Evolutionary conservation across 768 basidiomycete species (phyloP), one percentile per base, ranked within the genome.

Genomic region (Candolleomyces eurysporus): DNA sequence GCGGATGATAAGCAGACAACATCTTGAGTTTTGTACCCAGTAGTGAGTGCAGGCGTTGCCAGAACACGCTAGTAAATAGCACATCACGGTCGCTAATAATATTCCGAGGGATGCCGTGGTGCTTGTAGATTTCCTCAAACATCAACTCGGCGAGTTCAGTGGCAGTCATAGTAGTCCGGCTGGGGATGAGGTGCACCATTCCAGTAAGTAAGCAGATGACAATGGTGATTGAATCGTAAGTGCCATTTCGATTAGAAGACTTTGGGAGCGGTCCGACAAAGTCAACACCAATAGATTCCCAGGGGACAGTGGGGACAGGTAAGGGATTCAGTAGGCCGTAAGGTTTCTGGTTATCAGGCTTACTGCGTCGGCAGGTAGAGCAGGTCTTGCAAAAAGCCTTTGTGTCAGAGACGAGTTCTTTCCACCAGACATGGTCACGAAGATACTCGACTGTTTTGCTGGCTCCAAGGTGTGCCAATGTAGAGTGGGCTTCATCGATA

Each of bases 401-500:
- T 2, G 65, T 53, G 30, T 72, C 63, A 0, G 19, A 36, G 7
- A 61, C 55, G 53, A 71, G 65, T 5, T 61, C 54, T 39, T 71
- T 73, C 72, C 67, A 69, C 63, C 67, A 73, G 1, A 72, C 65
- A 45, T 68, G 60, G 26, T 71, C 67, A 14, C 61, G 57, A 0
- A 73, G 60, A 46, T 74, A 75, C 0, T 46, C n/a, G 0, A 75
- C 5, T 0, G 76, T 79, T 50, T 78, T 79, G 5, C 19, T 22
- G 0, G 63, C 26, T 1, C 76, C 74, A 0, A 80, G 64, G 50
- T 79, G 77, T 0, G 76, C 78, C 14, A 78, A 58, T 0, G 78
- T 4, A 1, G 73, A 73, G 30, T 79, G 78, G 0, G 75, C 77
- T 22, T 78, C 75, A 0, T 63, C 58, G 0, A 79, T 78, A 0